These are phyloP conservation scores for Laguncularia racemosa DNA, from an alignment of 345 rosid species.

Conservation along the genomic window DNA sequence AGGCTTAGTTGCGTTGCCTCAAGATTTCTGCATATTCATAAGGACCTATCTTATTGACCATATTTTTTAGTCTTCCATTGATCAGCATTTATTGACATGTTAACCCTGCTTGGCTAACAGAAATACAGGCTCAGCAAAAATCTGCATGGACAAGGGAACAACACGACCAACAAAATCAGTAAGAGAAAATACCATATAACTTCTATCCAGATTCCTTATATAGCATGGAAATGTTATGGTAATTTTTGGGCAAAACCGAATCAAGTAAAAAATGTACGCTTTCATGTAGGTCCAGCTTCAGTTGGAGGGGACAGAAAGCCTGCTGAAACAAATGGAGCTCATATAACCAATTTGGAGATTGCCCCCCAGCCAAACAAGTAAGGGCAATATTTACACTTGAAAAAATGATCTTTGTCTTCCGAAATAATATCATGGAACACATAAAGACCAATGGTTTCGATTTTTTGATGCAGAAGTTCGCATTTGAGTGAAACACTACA, in stretches of 20 bases:
- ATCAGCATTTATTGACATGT: neutral
- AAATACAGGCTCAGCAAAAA: conserved; percentile 26
- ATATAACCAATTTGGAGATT: conserved; percentile 6
- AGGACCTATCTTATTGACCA: conserved; percentile 1
- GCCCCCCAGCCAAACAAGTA: conserved; percentile 18
- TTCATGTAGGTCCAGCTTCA: conserved; percentile 10
- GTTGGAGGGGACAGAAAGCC: conserved; percentile 13
- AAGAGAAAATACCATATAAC: neutral
- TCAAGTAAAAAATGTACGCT: neutral
- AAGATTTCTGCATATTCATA: too few species aligned
- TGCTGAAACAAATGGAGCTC: conserved; percentile 11
- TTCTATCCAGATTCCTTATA: neutral
- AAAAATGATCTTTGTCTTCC: neutral
- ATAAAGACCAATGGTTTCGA: neutral
- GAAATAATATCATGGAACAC: neutral
- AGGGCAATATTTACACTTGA: neutral
- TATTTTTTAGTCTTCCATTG: neutral
- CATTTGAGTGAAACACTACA: conserved; percentile 14
- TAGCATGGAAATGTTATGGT: neutral
- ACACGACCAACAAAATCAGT: conserved; percentile 2
- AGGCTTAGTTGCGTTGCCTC: too few species aligned
- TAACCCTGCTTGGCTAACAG: conserved; percentile 4
- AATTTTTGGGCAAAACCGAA: neutral
- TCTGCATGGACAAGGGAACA: conserved; percentile 14
- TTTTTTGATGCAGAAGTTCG: conserved; percentile 7